A percentile compares a stretch with the other conserved stretches of the same genome.
Evolutionary conservation across 2,329 filamentous ascomycete species (phyloP).

Genomic region (Fusarium sp.): DNA sequence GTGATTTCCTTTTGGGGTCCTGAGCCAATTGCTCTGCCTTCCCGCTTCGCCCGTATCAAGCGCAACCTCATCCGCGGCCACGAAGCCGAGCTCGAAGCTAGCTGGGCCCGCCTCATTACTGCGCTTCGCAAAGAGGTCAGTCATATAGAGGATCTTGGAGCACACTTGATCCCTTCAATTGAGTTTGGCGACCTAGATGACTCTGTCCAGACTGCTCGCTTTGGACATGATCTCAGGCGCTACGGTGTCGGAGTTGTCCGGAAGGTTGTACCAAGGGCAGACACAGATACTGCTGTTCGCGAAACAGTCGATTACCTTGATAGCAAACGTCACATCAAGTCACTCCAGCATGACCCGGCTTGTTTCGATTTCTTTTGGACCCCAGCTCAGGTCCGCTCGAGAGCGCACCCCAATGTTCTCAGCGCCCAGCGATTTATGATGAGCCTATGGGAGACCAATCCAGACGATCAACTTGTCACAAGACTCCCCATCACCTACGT

Average conservation of each 20-base stretch:
- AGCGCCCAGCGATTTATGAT: constrained; percentile 75
- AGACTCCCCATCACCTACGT: constrained; percentile 75
- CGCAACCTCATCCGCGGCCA: constrained; percentile 65
- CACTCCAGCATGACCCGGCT: constrained; percentile 64
- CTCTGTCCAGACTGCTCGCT: constrained; percentile 63
- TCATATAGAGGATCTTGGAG: constrained; percentile 63
- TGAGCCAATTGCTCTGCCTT: constrained; percentile 69
- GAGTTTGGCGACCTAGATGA: constrained; percentile 65
- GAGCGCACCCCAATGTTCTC: constrained; percentile 73
- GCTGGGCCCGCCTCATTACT: constrained; percentile 66
- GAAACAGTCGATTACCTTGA: constrained; percentile 68
- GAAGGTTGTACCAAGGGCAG: constrained; percentile 69
- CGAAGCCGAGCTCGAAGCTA: constrained; percentile 66
- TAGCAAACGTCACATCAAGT: constrained; percentile 46
- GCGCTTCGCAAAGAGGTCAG: constrained; percentile 65
- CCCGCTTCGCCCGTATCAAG: constrained; percentile 69
- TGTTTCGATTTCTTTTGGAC: constrained; percentile 83
- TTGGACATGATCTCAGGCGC: constrained; percentile 68
- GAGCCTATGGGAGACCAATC: constrained; percentile 70
- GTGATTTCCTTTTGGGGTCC: constrained; percentile 69
- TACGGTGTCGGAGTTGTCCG: constrained; percentile 75
- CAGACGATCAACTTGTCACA: constrained; percentile 69
- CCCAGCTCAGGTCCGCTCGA: constrained; percentile 75
- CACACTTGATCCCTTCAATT: constrained; percentile 67
- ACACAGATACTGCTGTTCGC: constrained; percentile 69